Percentiles rank a stretch among this genome's conserved stretches.
Conservation (phyloP, 331 rosid species). For the Cydonia oblonga region DNA sequence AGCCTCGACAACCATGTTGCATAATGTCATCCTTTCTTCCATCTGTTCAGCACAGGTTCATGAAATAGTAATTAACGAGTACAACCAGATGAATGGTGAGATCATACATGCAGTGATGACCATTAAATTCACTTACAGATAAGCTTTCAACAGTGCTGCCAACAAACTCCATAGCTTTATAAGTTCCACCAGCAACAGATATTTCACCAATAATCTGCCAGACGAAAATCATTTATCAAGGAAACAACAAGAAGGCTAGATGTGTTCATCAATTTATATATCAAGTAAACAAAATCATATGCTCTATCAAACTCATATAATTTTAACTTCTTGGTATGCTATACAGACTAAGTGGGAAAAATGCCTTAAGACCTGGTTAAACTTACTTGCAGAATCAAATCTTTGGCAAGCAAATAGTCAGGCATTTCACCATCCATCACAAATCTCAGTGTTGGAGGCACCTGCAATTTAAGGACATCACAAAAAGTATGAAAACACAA, state of each 20-base stretch:
- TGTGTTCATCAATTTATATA: background rate
- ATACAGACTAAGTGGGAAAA: background rate
- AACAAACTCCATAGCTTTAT: conserved; percentile 90
- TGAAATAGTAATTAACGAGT: background rate
- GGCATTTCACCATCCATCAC: conserved; percentile 98
- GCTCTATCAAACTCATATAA: background rate
- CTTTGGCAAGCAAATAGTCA: conserved; percentile 82
- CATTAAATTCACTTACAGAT: conserved; percentile 40
- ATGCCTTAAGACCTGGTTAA: conserved; percentile 3
- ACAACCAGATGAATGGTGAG: background rate
- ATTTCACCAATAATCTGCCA: conserved; percentile 92
- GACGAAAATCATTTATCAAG: background rate
- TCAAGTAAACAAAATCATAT: background rate
- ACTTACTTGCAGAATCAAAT: conserved; percentile 91
- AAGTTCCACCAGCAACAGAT: conserved; percentile 81
- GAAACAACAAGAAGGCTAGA: background rate
- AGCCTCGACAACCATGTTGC: conserved; percentile 99
- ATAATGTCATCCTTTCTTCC: conserved; percentile 97
- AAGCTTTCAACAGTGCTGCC: conserved; percentile 82
- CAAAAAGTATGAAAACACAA: background rate
- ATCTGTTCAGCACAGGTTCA: conserved; percentile 38
- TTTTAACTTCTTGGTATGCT: background rate
- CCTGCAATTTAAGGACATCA: conserved; percentile 36
- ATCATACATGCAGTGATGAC: background rate
- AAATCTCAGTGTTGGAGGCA: conserved; percentile 85